These are phyloP conservation scores for Phytophthora pseudosyringae DNA, from an alignment of 352 stramenopile genomes.

Conservation along the genomic window DNA sequence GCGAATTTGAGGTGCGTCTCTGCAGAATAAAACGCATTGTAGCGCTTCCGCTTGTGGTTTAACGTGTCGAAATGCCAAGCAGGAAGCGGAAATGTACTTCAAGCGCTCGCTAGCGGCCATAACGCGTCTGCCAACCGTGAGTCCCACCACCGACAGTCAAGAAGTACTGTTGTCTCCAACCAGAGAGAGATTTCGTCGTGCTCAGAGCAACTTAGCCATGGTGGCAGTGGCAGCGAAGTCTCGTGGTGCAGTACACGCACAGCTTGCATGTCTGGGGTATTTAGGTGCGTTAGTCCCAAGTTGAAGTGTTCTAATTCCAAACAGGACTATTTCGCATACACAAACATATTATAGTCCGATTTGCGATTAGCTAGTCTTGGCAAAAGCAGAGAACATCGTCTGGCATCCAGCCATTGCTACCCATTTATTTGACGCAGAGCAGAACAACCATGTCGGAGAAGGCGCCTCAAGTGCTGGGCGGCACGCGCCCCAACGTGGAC, in stretches of 20 bases:
- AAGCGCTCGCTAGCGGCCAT: slow-evolving; percentile 39
- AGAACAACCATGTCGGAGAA: slow-evolving; percentile 59
- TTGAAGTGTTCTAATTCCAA: slow-evolving; percentile 18
- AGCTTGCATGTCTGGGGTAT: slow-evolving; percentile 29
- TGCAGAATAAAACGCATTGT: too few relatives aligned
- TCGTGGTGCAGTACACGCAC: slow-evolving; percentile 11
- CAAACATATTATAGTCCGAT: too few relatives aligned
- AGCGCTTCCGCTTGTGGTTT: neutral
- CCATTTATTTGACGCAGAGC: slow-evolving; percentile 9
- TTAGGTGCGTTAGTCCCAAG: neutral
- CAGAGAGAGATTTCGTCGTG: slow-evolving; percentile 35
- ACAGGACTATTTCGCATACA: slow-evolving; percentile 2
- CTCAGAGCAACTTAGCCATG: slow-evolving; percentile 70
- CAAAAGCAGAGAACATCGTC: too few relatives aligned
- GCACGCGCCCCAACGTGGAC: slow-evolving; percentile 63
- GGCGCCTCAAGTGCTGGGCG: slow-evolving; percentile 58
- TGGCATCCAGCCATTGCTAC: slow-evolving; percentile 24
- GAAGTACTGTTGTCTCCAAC: slow-evolving; percentile 9
- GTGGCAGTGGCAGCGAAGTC: slow-evolving; percentile 55
- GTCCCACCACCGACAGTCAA: neutral
- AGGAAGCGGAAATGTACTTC: slow-evolving; percentile 58
- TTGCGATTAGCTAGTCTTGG: too few relatives aligned
- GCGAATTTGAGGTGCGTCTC: slow-evolving; percentile 52
- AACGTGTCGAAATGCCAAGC: neutral
- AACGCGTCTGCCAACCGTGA: slow-evolving; percentile 5